A percentile compares a stretch with the other conserved stretches of the same genome.
Conservation (phyloP, 139 green algal species). For the Chlorella sp. region DNA sequence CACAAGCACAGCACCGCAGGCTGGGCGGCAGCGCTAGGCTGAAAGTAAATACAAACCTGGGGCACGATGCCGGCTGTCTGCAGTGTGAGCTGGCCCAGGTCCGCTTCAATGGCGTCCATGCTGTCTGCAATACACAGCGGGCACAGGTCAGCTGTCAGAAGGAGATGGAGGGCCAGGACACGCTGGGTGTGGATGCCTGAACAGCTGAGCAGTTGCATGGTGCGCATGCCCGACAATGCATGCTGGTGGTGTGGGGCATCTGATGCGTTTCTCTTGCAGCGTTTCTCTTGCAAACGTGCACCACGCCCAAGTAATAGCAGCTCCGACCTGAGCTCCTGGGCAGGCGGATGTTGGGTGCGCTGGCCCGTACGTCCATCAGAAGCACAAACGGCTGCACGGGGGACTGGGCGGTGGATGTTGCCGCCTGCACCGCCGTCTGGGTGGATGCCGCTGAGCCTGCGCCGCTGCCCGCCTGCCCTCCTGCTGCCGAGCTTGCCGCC, state of each 20-base stretch:
- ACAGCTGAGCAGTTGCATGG: too few relatives aligned
- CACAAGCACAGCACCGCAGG: too few relatives aligned
- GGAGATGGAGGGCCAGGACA: too few relatives aligned
- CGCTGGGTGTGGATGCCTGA: too few relatives aligned
- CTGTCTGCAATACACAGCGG: not conserved
- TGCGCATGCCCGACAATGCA: too few relatives aligned
- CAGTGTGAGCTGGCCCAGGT: constrained; percentile 80
- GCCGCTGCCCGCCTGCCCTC: not conserved
- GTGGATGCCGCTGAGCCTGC: not conserved
- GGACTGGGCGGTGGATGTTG: not conserved
- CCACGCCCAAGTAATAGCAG: too few relatives aligned
- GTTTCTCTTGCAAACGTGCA: too few relatives aligned
- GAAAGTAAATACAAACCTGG: too few relatives aligned
- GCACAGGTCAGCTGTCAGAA: too few relatives aligned
- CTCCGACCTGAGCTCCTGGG: constrained; percentile 60
- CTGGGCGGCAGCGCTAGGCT: too few relatives aligned
- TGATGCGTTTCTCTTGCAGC: too few relatives aligned
- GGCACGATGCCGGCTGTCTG: constrained; percentile 59
- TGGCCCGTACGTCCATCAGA: constrained; percentile 78
- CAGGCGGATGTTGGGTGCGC: constrained; percentile 84
- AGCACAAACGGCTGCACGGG: constrained; percentile 58
- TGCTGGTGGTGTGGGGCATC: too few relatives aligned
- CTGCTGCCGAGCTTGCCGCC: not conserved
- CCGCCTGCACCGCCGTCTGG: constrained; percentile 6
- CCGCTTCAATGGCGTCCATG: constrained; percentile 65